Conservation (phyloP, 2,329 filamentous ascomycete genomes). For the Tolypocladium guangdongense region DNA sequence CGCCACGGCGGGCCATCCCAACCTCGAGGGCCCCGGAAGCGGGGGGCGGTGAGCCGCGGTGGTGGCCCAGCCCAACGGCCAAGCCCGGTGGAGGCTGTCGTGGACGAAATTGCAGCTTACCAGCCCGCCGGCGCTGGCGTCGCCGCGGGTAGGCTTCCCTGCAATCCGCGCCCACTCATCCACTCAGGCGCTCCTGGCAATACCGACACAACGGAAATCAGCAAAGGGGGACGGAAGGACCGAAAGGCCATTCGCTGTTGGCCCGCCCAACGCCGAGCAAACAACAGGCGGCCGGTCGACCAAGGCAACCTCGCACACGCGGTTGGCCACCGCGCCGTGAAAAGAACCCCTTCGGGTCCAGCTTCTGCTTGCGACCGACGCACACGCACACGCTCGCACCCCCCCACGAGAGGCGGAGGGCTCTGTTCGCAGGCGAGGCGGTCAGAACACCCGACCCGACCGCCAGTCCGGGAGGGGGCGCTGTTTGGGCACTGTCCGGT, state of each 20-base stretch:
- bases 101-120: neutral
- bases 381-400: neutral
- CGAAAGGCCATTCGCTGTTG: neutral
- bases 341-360: neutral
- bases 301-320: neutral
- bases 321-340: neutral
- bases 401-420: neutral
- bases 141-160: neutral
- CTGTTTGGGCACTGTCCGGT: neutral
- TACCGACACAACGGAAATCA: neutral
- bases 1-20: too few species aligned
- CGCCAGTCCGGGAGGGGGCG: neutral
- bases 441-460: constrained; percentile 1
- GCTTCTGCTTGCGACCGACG: neutral
- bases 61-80: neutral
- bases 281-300: neutral
- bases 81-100: neutral
- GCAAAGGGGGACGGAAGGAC: neutral
- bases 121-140: neutral
- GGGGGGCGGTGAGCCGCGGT: constrained; percentile 1
- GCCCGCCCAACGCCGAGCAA: neutral
- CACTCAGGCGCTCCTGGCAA: neutral
- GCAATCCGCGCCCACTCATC: neutral
- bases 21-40: constrained; percentile 1
- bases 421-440: neutral